Evolutionary conservation across 768 basidiomycete species (phyloP).

Genomic region (Cyclocybe cylindracea): DNA sequence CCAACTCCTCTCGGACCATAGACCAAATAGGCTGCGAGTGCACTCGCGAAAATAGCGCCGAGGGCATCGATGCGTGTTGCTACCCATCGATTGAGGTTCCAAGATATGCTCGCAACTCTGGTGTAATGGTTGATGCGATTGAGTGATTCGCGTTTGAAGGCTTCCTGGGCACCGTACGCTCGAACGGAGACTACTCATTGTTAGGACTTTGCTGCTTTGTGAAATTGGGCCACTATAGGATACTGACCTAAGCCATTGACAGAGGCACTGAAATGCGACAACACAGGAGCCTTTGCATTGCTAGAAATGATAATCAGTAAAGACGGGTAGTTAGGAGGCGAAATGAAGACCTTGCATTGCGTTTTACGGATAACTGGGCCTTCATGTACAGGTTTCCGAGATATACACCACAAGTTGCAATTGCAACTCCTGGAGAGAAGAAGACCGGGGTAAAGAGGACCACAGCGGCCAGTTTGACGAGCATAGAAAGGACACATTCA

Average conservation of each 20-base stretch:
- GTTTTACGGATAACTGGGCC: constrained; percentile 44
- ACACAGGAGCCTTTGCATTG: constrained; percentile 13
- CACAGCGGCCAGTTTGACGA: constrained; percentile 41
- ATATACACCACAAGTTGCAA: constrained; percentile 42
- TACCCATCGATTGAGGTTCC: constrained; percentile 46
- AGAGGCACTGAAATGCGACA: constrained; percentile 26
- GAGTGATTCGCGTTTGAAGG: constrained; percentile 43
- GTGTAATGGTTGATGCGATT: constrained; percentile 54
- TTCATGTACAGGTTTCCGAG: constrained; percentile 43
- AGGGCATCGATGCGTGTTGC: constrained; percentile 56
- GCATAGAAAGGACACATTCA: constrained; percentile 30
- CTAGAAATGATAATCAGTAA: neutral
- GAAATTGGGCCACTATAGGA: no score
- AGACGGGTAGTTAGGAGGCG: neutral
- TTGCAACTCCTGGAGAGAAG: constrained; percentile 40
- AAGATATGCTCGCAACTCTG: constrained; percentile 43
- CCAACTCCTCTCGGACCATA: constrained; percentile 38
- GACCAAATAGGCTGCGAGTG: constrained; percentile 54
- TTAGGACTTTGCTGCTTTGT: no score
- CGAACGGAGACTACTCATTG: constrained; percentile 47
- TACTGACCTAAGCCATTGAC: constrained; percentile 47
- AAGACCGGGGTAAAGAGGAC: constrained; percentile 43
- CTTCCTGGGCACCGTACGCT: constrained; percentile 58
- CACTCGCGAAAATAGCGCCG: constrained; percentile 53
- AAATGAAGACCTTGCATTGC: constrained; percentile 29